A percentile compares a stretch with the other conserved stretches of the same genome.
Evolutionary conservation across 108 stramenopile species (phyloP).

Genomic region (Skeletonema menzelii): DNA sequence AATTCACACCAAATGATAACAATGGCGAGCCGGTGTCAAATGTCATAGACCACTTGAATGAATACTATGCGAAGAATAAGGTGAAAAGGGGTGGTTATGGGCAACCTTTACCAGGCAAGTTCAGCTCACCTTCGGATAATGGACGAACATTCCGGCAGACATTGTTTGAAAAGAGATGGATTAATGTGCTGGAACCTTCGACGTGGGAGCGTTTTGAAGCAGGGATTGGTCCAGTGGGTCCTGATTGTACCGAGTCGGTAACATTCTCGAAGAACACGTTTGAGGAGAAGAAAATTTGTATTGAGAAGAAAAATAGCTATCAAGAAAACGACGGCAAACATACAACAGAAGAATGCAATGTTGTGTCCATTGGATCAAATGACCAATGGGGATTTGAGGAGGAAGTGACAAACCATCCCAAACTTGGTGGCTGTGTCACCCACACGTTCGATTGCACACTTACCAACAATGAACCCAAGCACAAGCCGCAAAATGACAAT

Average conservation of each 20-base stretch:
- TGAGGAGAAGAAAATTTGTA: constrained; percentile 30
- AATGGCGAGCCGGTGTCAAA: neutral
- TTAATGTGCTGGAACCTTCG: constrained; percentile 30
- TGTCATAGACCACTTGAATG: constrained; percentile 8
- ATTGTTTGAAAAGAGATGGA: constrained; percentile 32
- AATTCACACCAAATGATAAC: constrained; percentile 26
- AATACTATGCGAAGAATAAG: constrained; percentile 19
- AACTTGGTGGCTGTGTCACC: constrained; percentile 8
- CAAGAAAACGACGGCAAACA: neutral
- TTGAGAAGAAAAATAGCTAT: neutral
- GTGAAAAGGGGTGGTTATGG: constrained; percentile 43
- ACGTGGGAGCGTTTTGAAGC: constrained; percentile 11
- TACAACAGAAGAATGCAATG: constrained; percentile 11
- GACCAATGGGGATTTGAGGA: constrained; percentile 38
- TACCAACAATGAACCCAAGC: constrained; percentile 7
- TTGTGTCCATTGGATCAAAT: constrained; percentile 27
- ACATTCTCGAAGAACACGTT: constrained; percentile 12
- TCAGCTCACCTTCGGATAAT: neutral
- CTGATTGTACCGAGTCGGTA: constrained; percentile 14
- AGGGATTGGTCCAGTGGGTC: constrained; percentile 24
- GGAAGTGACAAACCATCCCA: constrained; percentile 8
- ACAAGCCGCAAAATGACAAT: constrained; percentile 11
- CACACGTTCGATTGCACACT: constrained; percentile 35
- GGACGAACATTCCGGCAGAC: neutral
- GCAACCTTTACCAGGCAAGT: constrained; percentile 33